phyloP scores from a whole-genome alignment of 768 basidiomycete genomes.

The Mycena crocata region DNA sequence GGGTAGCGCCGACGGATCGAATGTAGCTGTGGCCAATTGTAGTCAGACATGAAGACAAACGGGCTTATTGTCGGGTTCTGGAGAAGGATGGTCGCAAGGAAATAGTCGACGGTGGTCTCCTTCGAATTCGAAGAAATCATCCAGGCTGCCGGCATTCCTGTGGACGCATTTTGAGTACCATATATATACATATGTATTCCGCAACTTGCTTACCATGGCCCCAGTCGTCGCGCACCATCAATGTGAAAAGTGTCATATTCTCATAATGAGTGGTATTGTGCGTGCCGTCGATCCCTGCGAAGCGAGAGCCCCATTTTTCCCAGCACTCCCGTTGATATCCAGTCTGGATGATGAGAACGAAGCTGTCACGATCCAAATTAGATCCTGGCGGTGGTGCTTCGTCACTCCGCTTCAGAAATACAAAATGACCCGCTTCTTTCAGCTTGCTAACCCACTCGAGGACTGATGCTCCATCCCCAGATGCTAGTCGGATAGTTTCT shows the following conservation, averaged over 20 bases:
- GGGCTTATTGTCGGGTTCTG: neutral
- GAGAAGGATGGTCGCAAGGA: neutral
- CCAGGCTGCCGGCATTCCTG: no score
- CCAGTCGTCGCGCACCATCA: constrained; percentile 16
- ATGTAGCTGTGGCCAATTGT: constrained; percentile 13
- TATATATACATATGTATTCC: no score
- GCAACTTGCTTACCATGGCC: constrained; percentile 6
- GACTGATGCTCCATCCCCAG: no score
- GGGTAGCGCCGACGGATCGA: neutral
- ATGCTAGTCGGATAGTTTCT: neutral
- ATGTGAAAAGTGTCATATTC: constrained; percentile 7
- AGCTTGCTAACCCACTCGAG: constrained; percentile 14
- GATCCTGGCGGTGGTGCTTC: neutral
- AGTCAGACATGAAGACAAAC: constrained; percentile 2
- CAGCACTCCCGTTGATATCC: constrained; percentile 6
- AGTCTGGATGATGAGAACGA: constrained; percentile 21
- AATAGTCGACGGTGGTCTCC: constrained; percentile 1
- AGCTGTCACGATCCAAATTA: neutral
- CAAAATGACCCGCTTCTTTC: neutral
- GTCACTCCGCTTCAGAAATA: neutral
- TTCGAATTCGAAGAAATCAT: no score
- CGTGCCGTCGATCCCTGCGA: constrained; percentile 5
- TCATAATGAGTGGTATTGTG: constrained; percentile 21
- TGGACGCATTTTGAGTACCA: no score
- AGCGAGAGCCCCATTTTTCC: neutral